Percentiles rank a stretch among this genome's conserved stretches.
Evolutionary conservation across 176 grass and related monocot genomes (phyloP).

Genomic region (Oropetium thomaeum): DNA sequence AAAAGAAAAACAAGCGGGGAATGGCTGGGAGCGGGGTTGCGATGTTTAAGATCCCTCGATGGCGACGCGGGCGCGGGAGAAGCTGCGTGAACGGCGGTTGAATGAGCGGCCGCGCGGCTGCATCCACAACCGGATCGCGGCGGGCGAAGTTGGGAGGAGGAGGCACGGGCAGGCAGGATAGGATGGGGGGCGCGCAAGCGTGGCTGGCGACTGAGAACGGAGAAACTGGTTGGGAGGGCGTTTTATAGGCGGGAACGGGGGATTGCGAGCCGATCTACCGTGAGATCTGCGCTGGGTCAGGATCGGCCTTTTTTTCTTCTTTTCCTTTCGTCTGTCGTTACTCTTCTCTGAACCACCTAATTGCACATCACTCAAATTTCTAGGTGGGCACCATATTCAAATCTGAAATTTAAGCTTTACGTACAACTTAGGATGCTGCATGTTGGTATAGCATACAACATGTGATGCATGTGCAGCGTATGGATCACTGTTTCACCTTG

Average conservation of each 20-base stretch:
- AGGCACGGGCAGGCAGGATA: neutral
- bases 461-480: neutral
- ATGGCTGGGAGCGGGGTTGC: neutral
- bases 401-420: too few species aligned
- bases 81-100: conserved; percentile 89
- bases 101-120: conserved; percentile 52
- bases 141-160: conserved; percentile 1
- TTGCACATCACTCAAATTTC: too few species aligned
- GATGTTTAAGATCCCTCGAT: conserved; percentile 71
- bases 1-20: neutral
- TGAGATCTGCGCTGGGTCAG: conserved; percentile 32
- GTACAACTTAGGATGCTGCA: too few species aligned
- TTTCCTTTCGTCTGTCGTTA: neutral
- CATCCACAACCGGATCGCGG: conserved; percentile 57
- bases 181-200: neutral
- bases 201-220: neutral
- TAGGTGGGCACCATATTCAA: neutral
- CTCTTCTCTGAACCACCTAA: neutral
- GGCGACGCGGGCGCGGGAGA: conserved; percentile 81
- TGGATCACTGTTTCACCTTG: too few species aligned
- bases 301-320: neutral
- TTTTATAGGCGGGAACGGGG: conserved; percentile 25
- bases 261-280: conserved; percentile 14
- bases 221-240: too few species aligned
- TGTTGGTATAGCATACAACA: neutral